phyloP scores from a whole-genome alignment of 1,139 yeast genomes.

The Pichia sp. region DNA sequence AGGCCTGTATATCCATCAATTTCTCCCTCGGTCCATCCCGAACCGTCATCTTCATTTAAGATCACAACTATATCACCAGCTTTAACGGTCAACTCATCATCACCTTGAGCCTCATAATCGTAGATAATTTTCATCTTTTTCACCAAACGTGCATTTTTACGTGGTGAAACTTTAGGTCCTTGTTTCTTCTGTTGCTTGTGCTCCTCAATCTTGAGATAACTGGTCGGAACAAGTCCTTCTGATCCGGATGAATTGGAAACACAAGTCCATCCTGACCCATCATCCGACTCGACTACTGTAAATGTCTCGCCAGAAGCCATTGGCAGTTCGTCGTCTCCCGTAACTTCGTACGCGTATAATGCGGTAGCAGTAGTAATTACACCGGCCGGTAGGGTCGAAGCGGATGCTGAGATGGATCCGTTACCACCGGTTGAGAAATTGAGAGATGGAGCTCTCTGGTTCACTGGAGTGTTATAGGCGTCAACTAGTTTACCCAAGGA shows the following conservation, averaged over 20 bases:
- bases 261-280: constrained; percentile 92
- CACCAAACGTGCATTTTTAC: constrained; percentile 63
- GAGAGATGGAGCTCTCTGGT: constrained; percentile 2
- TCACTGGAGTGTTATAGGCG: constrained; percentile 15
- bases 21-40: constrained; percentile 97
- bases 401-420: neutral
- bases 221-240: constrained; percentile 81
- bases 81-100: constrained; percentile 67
- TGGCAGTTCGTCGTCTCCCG: constrained; percentile 71
- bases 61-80: constrained; percentile 70
- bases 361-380: constrained; percentile 39
- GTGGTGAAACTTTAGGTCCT: constrained; percentile 73
- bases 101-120: constrained; percentile 78
- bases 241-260: constrained; percentile 42
- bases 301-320: constrained; percentile 60
- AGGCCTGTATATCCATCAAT: constrained; percentile 66
- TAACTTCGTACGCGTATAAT: constrained; percentile 61
- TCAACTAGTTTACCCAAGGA: constrained; percentile 18
- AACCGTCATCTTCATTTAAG: constrained; percentile 71
- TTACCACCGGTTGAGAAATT: constrained; percentile 22
- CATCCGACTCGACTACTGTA: constrained; percentile 60
- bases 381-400: neutral
- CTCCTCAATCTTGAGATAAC: constrained; percentile 56
- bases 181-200: constrained; percentile 39
- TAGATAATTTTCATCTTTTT: constrained; percentile 70